Conservation (phyloP, 257 asterid genomes). For the Eustoma russellianum region DNA sequence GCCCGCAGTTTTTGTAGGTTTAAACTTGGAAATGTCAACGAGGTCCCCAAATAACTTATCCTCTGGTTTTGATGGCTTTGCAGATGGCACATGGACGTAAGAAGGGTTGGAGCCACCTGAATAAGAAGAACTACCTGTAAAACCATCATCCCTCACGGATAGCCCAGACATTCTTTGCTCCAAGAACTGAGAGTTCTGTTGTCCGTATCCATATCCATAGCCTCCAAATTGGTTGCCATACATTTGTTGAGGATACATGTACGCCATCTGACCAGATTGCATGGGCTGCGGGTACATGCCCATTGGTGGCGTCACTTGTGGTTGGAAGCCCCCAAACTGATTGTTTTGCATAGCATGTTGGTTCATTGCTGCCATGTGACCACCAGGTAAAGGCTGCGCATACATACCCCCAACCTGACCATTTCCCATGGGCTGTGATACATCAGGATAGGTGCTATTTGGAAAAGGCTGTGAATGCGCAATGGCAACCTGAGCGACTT, state of each 20-base stretch:
- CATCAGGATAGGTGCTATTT: slow-evolving; percentile 31
- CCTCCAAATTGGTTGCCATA: slow-evolving; percentile 61
- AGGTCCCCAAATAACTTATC: slow-evolving; percentile 81
- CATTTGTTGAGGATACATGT: slow-evolving; percentile 68
- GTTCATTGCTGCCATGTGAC: slow-evolving; percentile 26
- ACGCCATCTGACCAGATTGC: slow-evolving; percentile 67
- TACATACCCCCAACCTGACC: slow-evolving; percentile 37
- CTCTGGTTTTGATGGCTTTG: slow-evolving; percentile 62
- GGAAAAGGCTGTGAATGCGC: slow-evolving; percentile 28
- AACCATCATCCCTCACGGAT: slow-evolving; percentile 59
- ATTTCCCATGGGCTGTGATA: slow-evolving; percentile 25
- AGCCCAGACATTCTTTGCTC: slow-evolving; percentile 65
- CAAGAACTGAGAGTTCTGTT: slow-evolving; percentile 53
- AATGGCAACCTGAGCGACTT: slow-evolving; percentile 25
- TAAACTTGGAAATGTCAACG: slow-evolving; percentile 59
- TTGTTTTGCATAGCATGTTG: slow-evolving; percentile 26
- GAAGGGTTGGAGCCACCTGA: slow-evolving; percentile 32
- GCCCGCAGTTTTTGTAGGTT: slow-evolving; percentile 29
- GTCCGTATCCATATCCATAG: slow-evolving; percentile 51
- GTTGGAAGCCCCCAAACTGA: slow-evolving; percentile 31
- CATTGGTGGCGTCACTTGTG: slow-evolving; percentile 7
- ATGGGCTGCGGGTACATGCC: slow-evolving; percentile 62
- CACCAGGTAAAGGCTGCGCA: slow-evolving; percentile 29
- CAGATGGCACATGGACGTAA: slow-evolving; percentile 38
- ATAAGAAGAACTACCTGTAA: slow-evolving; percentile 23